Percentiles rank a stretch among this genome's conserved stretches.
Conservation (phyloP, 441 rosid genomes). For the Euphorbia corollata region DNA sequence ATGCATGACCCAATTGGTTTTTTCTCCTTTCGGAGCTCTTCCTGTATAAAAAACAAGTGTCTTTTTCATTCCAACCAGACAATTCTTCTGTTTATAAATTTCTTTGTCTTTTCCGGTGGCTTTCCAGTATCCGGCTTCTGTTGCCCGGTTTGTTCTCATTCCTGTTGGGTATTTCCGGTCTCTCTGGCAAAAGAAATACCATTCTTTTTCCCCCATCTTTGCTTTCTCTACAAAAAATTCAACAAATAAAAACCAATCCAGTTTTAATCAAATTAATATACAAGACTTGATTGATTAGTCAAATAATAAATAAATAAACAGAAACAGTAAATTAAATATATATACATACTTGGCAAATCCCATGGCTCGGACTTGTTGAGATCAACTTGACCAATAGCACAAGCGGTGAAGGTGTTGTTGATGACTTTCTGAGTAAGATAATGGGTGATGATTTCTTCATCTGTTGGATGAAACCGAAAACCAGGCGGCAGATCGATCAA, state of each 20-base stretch:
- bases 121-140: constrained; percentile 89
- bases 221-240: constrained; percentile 47
- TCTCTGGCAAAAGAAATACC: constrained; percentile 86
- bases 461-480: constrained; percentile 90
- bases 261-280: too few relatives aligned
- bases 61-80: constrained; percentile 41
- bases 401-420: constrained; percentile 47
- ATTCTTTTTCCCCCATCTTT: constrained; percentile 97
- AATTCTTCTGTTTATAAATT: constrained; percentile 49
- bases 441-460: constrained; percentile 76
- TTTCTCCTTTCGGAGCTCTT: constrained; percentile 54
- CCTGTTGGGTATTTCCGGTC: constrained; percentile 96
- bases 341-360: constrained; percentile 70
- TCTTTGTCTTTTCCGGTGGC: constrained; percentile 94
- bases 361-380: constrained; percentile 94
- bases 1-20: constrained; percentile 96
- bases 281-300: too few relatives aligned
- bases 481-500: constrained; percentile 76
- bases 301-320: too few relatives aligned
- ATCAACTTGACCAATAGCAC: constrained; percentile 77
- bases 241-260: not conserved
- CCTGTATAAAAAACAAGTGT: constrained; percentile 41
- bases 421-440: constrained; percentile 69
- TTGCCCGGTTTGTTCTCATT: constrained; percentile 92
- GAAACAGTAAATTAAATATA: not conserved